These are phyloP conservation scores for Artomyces pyxidatus DNA, from an alignment of 768 basidiomycete species.

Conservation along the genomic window DNA sequence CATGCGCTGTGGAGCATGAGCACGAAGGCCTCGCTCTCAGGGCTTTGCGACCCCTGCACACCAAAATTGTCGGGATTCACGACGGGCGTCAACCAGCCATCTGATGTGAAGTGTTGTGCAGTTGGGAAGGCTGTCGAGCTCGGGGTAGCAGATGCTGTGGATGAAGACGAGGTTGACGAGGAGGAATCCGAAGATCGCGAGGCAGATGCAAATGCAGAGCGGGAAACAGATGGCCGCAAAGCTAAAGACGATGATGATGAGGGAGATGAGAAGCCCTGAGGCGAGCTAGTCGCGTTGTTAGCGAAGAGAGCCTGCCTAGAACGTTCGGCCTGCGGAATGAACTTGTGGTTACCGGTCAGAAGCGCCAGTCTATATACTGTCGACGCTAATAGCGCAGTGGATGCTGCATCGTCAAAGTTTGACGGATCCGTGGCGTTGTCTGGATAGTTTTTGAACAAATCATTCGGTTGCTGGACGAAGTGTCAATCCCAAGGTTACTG, in stretches of 20 bases:
- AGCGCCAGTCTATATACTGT: constrained; percentile 69
- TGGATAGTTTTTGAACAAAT: constrained; percentile 68
- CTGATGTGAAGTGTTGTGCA: constrained; percentile 40
- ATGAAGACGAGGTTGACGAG: constrained; percentile 4
- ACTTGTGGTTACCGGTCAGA: constrained; percentile 37
- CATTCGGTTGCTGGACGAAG: constrained; percentile 31
- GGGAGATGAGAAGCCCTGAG: background rate
- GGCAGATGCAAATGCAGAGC: constrained; percentile 12
- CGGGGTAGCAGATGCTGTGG: constrained; percentile 1
- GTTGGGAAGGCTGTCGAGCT: background rate
- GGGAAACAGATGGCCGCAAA: background rate
- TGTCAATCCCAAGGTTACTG: constrained; percentile 3
- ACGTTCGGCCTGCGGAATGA: constrained; percentile 51
- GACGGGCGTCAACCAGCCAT: constrained; percentile 68
- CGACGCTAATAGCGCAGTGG: constrained; percentile 66
- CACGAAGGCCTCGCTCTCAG: constrained; percentile 78
- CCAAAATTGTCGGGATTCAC: constrained; percentile 59
- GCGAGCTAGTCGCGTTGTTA: constrained; percentile 1
- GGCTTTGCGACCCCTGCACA: constrained; percentile 41
- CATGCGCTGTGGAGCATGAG: constrained; percentile 68
- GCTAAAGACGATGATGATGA: background rate
- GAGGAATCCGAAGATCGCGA: background rate
- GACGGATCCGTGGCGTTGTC: constrained; percentile 39
- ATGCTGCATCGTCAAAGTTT: constrained; percentile 64
- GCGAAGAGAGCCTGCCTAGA: constrained; percentile 34